Evolutionary conservation across 352 stramenopile species (phyloP).

Genomic region (Globisporangium uncinulatum): DNA sequence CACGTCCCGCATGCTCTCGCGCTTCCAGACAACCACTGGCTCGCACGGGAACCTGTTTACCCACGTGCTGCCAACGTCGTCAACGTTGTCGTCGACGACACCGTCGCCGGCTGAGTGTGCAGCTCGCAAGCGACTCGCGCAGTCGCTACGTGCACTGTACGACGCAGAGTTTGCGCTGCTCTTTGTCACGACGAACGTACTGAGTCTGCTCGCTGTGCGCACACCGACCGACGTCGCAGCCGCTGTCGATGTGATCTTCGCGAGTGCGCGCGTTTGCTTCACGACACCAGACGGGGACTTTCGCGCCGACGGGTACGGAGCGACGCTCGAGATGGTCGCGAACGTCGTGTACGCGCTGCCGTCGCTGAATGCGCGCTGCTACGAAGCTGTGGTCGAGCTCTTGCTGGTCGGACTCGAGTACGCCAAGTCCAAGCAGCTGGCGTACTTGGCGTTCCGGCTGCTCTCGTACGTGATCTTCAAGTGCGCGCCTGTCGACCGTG

Average conservation of each 20-base stretch:
- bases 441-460: conserved; percentile 60
- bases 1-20: conserved; percentile 71
- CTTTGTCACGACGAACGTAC: conserved; percentile 41
- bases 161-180: conserved; percentile 57
- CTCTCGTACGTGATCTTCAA: conserved; percentile 59
- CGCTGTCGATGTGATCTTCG: conserved; percentile 30
- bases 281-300: conserved; percentile 63
- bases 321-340: conserved; percentile 60
- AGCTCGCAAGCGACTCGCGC: conserved; percentile 27
- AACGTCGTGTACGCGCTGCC: conserved; percentile 31
- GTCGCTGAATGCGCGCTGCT: conserved; percentile 9
- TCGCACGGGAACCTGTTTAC: conserved; percentile 58
- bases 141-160: conserved; percentile 45
- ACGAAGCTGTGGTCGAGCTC: conserved; percentile 33
- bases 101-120: conserved; percentile 7
- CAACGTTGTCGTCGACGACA: conserved; percentile 12
- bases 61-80: conserved; percentile 32
- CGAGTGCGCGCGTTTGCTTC: conserved; percentile 36
- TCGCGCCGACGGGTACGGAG: conserved; percentile 50
- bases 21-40: conserved; percentile 32
- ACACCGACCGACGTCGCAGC: conserved; percentile 30
- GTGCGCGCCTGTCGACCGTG: conserved; percentile 31
- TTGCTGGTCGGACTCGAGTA: conserved; percentile 56
- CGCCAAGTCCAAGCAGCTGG: conserved; percentile 45
- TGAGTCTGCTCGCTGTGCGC: conserved; percentile 56